Conservation (phyloP, 2,329 filamentous ascomycete species). For the Calonectria pseudoreteaudii region DNA sequence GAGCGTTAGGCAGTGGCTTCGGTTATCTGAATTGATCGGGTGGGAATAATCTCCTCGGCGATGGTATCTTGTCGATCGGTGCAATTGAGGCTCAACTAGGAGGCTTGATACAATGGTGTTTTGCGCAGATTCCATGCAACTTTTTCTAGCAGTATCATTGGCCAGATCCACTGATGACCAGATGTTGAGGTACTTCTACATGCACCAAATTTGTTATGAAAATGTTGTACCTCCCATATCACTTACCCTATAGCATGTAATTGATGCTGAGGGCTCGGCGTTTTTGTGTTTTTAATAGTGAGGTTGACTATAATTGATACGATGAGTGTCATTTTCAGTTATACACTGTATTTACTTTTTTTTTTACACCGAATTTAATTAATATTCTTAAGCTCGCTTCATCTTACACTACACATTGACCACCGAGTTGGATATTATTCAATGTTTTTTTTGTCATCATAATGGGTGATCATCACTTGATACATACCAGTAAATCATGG, state of each 20-base stretch:
- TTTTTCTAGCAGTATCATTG: slow-evolving; percentile 15
- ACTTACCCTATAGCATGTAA: background rate
- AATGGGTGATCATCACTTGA: too few species aligned
- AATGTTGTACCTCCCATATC: background rate
- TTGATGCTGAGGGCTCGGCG: background rate
- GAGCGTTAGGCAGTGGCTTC: background rate
- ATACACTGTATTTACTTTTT: background rate
- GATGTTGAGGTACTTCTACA: background rate
- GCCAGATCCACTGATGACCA: background rate
- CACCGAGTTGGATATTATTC: accelerated
- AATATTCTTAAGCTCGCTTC: background rate
- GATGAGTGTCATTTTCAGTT: background rate
- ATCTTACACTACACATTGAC: background rate
- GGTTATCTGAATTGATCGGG: slow-evolving; percentile 3
- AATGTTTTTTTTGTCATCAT: too few species aligned
- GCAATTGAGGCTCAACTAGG: background rate
- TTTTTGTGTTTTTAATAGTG: background rate
- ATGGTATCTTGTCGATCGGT: slow-evolving; percentile 5
- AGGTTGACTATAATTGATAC: background rate
- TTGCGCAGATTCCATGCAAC: slow-evolving; percentile 2
- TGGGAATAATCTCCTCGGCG: background rate
- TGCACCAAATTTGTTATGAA: background rate
- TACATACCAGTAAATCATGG: too few species aligned
- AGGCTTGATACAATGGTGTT: background rate
- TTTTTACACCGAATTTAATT: too few species aligned